Evolutionary conservation across 192 early-diverging fungal species (phyloP).

Genomic region (Coemansia sp.): DNA sequence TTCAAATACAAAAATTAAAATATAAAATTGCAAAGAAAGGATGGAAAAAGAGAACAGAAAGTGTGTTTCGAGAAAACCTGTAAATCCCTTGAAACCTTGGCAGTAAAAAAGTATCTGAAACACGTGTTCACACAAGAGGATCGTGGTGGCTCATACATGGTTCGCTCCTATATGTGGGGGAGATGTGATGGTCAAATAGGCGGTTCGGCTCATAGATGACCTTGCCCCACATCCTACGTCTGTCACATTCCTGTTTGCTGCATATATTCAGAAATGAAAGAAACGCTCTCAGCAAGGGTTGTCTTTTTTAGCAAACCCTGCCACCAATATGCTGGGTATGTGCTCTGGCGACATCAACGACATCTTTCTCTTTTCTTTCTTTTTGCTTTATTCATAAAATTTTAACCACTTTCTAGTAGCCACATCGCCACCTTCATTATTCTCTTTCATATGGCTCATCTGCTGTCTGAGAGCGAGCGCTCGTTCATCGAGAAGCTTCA

Average conservation of each 20-base stretch:
- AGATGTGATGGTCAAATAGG: no score
- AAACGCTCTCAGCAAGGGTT: no score
- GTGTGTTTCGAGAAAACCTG: neutral
- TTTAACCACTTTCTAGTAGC: neutral
- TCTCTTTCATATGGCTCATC: neutral
- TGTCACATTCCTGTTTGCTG: neutral
- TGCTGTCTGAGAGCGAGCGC: slow-evolving; percentile 16
- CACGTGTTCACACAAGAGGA: no score
- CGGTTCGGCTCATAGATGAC: neutral
- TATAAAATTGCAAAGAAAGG: neutral
- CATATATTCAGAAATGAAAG: neutral
- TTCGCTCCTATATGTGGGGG: no score
- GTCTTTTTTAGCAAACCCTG: no score
- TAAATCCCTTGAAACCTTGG: neutral
- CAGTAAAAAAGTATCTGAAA: no score
- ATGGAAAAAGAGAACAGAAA: no score
- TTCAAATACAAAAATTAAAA: neutral
- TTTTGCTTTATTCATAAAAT: neutral
- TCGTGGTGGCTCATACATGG: neutral
- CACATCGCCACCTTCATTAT: neutral
- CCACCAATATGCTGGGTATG: no score
- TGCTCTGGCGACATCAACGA: no score
- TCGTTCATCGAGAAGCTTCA: slow-evolving; percentile 27
- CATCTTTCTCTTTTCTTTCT: neutral
- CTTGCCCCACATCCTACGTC: neutral